Conservation (phyloP, 163 green algal species). For the Chloromonas sp. region DNA sequence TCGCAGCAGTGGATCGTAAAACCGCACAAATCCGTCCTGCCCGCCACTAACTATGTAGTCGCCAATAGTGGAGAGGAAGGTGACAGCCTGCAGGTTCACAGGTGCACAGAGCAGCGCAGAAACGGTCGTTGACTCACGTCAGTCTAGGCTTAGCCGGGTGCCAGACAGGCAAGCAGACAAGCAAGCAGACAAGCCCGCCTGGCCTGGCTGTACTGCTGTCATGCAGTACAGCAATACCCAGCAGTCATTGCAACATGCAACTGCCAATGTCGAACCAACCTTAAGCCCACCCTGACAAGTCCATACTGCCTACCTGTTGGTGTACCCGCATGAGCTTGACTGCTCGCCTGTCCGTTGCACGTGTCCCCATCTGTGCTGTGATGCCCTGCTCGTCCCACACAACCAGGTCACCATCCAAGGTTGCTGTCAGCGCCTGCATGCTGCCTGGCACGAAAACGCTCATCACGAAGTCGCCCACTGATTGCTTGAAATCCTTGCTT, state of each 20-base stretch:
- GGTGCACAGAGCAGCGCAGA: slow-evolving; percentile 11
- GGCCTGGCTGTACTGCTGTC: too few species aligned
- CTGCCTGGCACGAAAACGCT: slow-evolving; percentile 61
- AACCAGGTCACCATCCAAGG: slow-evolving; percentile 68
- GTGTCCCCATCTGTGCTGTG: slow-evolving; percentile 44
- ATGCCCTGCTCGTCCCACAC: slow-evolving; percentile 70
- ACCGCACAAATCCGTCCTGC: slow-evolving; percentile 65
- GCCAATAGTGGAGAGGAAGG: slow-evolving; percentile 31
- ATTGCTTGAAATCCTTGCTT: slow-evolving; percentile 66
- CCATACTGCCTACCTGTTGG: slow-evolving; percentile 9
- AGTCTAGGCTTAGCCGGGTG: background rate
- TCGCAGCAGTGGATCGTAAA: slow-evolving; percentile 70
- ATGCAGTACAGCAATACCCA: too few species aligned
- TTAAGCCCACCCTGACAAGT: too few species aligned
- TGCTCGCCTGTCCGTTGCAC: slow-evolving; percentile 48
- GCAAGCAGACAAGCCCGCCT: background rate
- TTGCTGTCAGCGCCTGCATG: slow-evolving; percentile 51
- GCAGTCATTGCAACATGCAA: too few species aligned
- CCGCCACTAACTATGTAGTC: slow-evolving; percentile 51
- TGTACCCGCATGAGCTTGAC: slow-evolving; percentile 66
- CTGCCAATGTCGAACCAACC: too few species aligned
- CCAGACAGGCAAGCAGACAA: background rate
- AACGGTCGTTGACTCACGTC: background rate
- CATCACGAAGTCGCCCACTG: slow-evolving; percentile 57
- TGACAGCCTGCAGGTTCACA: slow-evolving; percentile 19